These are phyloP conservation scores for Penicillium taxi DNA, from an alignment of 495 filamentous ascomycete species.

Conservation along the genomic window DNA sequence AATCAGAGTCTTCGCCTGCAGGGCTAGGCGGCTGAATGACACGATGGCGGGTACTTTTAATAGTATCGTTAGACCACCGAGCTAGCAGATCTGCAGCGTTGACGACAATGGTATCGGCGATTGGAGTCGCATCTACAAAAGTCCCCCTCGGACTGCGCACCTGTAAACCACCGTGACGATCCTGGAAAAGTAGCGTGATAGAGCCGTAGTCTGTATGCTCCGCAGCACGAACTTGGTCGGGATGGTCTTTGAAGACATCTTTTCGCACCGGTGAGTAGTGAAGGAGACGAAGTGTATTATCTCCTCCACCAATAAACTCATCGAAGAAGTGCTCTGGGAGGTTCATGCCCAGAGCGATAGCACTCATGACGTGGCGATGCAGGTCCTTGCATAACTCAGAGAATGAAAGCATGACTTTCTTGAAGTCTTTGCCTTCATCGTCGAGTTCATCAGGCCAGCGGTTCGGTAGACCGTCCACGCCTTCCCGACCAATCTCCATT, in stretches of 20 bases:
- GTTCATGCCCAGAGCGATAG: conserved; percentile 78
- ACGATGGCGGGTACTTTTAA: conserved; percentile 81
- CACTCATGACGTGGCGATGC: conserved; percentile 75
- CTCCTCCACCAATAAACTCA: conserved; percentile 57
- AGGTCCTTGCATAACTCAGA: conserved; percentile 63
- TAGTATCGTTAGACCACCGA: conserved; percentile 83
- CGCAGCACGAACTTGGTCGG: conserved; percentile 71
- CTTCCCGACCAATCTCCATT: conserved; percentile 75
- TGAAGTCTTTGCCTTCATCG: conserved; percentile 58
- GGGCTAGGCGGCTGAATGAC: conserved; percentile 71
- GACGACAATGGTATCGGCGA: conserved; percentile 75
- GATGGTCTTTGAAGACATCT: conserved; percentile 61
- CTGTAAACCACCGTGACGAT: conserved; percentile 72
- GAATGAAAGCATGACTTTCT: conserved; percentile 63
- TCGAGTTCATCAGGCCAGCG: conserved; percentile 66
- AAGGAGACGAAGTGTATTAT: conserved; percentile 82
- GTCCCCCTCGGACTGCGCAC: conserved; percentile 67
- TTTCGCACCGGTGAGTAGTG: conserved; percentile 73
- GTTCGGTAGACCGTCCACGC: conserved; percentile 60
- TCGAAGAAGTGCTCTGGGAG: conserved; percentile 73
- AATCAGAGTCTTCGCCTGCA: conserved; percentile 9
- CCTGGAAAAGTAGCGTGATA: conserved; percentile 86
- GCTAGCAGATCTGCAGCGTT: conserved; percentile 88
- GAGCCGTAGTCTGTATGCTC: conserved; percentile 87
- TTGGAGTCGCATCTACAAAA: conserved; percentile 78